Base-by-base conservation (phyloP, 768 basidiomycete genomes). In the Mycena polygramma region DNA sequence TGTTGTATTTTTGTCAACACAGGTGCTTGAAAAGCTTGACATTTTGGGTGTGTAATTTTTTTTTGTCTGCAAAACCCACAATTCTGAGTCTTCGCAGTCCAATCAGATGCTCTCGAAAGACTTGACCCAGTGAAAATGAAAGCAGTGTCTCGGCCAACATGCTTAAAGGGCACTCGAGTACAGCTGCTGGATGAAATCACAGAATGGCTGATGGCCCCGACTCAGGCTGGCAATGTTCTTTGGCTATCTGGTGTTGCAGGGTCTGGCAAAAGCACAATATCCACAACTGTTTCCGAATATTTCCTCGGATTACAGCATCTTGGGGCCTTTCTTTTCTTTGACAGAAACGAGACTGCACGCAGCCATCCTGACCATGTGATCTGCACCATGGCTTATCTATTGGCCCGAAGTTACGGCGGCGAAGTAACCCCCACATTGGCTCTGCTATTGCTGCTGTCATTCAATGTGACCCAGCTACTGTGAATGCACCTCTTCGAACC, bases 181-280 rank as follows among this genome's bases (percentile, higher is more conserved):
- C 63, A 68, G 0, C 45, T 73, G 20, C 53, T 74, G 35, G 26
- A 48, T 24, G n/a, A 15, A 2, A 69, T 76, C 46, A 59, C 45
- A 14, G 54, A 67, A 4, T 73, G 75, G 71, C 17, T 75, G 17
- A 66, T 53, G 7, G 63, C 37, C n/a, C 59, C 66, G 13, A 66
- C 69, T 0, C 48, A 58, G 6, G 36, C 36, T 7, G 48, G 52
- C 41, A 66, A 74, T 36, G 71, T 76, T 14, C 57, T 77, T 24
- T 77, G 75, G 75, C 37, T 77, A 15, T 45, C 59, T 52, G 75
- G 75, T 48, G 63, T 72, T 14, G 73, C 70, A 7, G 75, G 75
- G 8, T 66, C 76, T 20, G 76, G 76, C 7, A 77, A 77, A 35
- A 72, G 70, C 58, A 63, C 76, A 0, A 58, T 77, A 24, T 39